Evolutionary conservation across 305 asterid genomes (phyloP), one percentile per base, ranked within the genome.

Genomic region (Rubia peregrina): DNA sequence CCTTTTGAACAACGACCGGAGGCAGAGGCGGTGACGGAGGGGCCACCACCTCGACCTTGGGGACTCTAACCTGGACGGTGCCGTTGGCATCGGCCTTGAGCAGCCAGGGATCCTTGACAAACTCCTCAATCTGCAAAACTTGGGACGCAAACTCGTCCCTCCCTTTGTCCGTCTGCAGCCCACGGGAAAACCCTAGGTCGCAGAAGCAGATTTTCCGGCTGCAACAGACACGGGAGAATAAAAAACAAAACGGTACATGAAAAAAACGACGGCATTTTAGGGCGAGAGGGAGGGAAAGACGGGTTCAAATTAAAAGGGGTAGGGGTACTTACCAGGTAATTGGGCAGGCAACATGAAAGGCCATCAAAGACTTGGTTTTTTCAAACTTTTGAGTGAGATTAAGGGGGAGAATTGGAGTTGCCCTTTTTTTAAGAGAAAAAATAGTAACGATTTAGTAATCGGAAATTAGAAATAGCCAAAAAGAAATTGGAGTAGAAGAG

Each of bases 291-390:
- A 71, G 64, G 46, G 16, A 43, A 17, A 64, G 69, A 68, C 75
- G 73, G 65, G 78, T 75, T 75, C 17, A 61, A 76, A 68, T 56
- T 65, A 33, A 7, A 26, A 36, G 69, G 65, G 70, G 69, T 7
- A 9, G 14, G 14, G 33, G 13, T 71, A 72, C 80, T 61, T 72
- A 91, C 97, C 97, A 91, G 78, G 97, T 91, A 86, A 91, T 91
- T 84, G 97, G 97, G 81, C 97, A 91, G 81, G 96, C 90, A 71
- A 89, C 96, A 75, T 91, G 98, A 85, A 91, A 88, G 78, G 91
- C 91, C 95, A 85, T 88, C 64, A 77, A 59, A 73, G 78, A 76
- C 72, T 62, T 63, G 65, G 60, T 57, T 65, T 59, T 76, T 76
- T 38, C 59, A 67, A 76, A 76, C 44, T 76, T 74, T 69, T 63